A percentile compares a stretch with the other conserved stretches of the same genome.
Conservation (phyloP, 768 basidiomycete genomes). For the Hygrophorus pudorinus region DNA sequence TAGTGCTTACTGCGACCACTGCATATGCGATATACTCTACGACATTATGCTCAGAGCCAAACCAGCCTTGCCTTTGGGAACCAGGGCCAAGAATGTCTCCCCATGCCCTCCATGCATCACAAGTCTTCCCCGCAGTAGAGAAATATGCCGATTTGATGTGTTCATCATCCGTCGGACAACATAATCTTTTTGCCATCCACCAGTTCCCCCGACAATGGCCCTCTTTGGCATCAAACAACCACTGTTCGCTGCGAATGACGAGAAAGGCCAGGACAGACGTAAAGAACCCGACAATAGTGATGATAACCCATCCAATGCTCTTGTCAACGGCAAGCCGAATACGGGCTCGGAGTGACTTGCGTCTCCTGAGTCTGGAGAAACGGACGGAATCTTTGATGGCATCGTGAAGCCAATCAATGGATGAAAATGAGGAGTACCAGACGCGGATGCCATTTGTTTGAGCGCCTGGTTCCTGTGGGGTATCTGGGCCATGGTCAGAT, state of each 20-base stretch:
- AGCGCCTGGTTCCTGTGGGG: slow-evolving; percentile 33
- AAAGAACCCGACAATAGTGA: slow-evolving; percentile 79
- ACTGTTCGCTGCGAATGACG: slow-evolving; percentile 78
- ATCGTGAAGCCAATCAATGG: slow-evolving; percentile 96
- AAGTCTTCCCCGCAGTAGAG: slow-evolving; percentile 29
- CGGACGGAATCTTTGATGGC: slow-evolving; percentile 88
- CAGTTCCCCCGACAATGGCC: slow-evolving; percentile 69
- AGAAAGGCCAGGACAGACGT: slow-evolving; percentile 82
- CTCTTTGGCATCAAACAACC: slow-evolving; percentile 87
- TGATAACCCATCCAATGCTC: slow-evolving; percentile 80
- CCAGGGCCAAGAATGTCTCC: slow-evolving; percentile 36
- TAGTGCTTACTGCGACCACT: slow-evolving; percentile 59
- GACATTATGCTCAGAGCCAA: slow-evolving; percentile 20
- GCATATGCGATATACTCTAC: slow-evolving; percentile 64
- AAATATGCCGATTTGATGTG: slow-evolving; percentile 1
- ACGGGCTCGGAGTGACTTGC: slow-evolving; percentile 60
- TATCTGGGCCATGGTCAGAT: slow-evolving; percentile 22
- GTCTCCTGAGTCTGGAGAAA: slow-evolving; percentile 58
- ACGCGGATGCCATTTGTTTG: slow-evolving; percentile 83
- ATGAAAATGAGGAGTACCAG: slow-evolving; percentile 84
- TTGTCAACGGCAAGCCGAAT: slow-evolving; percentile 60
- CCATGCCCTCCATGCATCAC: slow-evolving; percentile 73
- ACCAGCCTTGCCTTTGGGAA: slow-evolving; percentile 24
- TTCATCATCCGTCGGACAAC: slow-evolving; percentile 45
- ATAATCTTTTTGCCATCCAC: slow-evolving; percentile 74